A percentile compares a stretch with the other conserved stretches of the same genome.
Evolutionary conservation across 257 asterid genomes (phyloP).

Genomic region (Ilex aquifolium): DNA sequence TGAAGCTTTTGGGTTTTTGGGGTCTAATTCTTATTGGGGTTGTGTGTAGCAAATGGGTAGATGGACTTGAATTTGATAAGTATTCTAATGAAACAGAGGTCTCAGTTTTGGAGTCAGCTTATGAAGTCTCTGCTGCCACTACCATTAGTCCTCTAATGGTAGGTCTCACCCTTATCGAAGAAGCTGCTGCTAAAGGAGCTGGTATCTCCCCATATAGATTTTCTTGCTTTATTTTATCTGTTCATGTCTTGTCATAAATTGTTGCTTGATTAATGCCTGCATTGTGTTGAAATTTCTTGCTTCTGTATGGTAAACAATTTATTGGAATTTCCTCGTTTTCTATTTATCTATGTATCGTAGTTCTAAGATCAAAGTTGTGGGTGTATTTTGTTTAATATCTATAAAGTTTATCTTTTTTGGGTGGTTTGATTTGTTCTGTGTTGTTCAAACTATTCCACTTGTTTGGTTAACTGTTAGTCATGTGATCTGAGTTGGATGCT

Average conservation of each 20-base stretch:
- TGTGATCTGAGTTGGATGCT: too few relatives aligned
- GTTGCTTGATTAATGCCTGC: not conserved
- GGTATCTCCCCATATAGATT: constrained; percentile 25
- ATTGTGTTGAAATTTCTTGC: not conserved
- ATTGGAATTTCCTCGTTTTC: too few relatives aligned
- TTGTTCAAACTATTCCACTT: too few relatives aligned
- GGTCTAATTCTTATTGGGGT: not conserved
- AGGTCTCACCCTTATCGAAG: constrained; percentile 64
- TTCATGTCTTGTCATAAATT: not conserved
- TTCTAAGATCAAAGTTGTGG: too few relatives aligned
- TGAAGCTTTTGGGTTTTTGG: too few relatives aligned
- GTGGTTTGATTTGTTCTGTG: too few relatives aligned
- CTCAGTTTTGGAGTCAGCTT: constrained; percentile 39
- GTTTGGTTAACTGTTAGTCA: too few relatives aligned
- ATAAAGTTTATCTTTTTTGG: too few relatives aligned
- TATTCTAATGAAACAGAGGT: constrained; percentile 33
- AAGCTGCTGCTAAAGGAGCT: constrained; percentile 81
- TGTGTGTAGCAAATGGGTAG: constrained; percentile 31
- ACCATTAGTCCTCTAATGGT: constrained; percentile 60
- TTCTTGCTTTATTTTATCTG: not conserved
- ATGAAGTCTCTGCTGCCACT: constrained; percentile 41
- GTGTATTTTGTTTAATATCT: too few relatives aligned
- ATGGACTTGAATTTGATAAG: constrained; percentile 52
- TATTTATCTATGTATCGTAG: too few relatives aligned
- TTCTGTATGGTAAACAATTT: not conserved